Percentiles rank a stretch among this genome's conserved stretches.
Evolutionary conservation across 768 basidiomycete species (phyloP).

Genomic region (Phaffia tasmanica): DNA sequence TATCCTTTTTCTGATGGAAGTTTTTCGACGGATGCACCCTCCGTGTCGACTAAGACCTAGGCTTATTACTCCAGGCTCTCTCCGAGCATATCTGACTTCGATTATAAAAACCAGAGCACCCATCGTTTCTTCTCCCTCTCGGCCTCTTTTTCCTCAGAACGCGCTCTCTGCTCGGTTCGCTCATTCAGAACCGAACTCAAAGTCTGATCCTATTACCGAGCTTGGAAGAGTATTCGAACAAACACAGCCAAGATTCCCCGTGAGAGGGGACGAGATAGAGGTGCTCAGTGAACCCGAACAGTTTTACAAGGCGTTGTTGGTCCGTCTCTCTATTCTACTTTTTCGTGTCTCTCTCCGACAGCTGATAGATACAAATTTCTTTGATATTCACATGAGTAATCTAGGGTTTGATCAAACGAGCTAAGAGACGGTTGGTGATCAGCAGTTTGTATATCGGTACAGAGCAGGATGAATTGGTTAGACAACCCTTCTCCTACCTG

Average conservation of each 20-base stretch:
- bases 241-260: conserved; percentile 36
- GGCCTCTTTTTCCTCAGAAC: no score
- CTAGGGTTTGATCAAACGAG: conserved; percentile 67
- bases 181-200: neutral
- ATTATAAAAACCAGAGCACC: no score
- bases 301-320: conserved; percentile 49
- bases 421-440: conserved; percentile 68
- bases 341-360: neutral
- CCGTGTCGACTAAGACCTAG: no score
- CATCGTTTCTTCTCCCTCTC: no score
- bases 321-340: neutral
- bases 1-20: no score
- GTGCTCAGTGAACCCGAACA: conserved; percentile 50
- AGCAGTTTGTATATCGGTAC: conserved; percentile 73
- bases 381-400: conserved; percentile 2
- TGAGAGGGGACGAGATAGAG: conserved; percentile 42
- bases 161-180: no score
- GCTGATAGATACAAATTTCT: neutral
- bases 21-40: no score
- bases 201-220: conserved; percentile 10
- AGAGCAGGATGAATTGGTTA: conserved; percentile 64
- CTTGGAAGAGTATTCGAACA: conserved; percentile 21
- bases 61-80: no score
- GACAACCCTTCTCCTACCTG: conserved; percentile 29
- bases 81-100: no score